Evolutionary conservation across 768 basidiomycete genomes (phyloP).

Genomic region (Phylloporus sp.): DNA sequence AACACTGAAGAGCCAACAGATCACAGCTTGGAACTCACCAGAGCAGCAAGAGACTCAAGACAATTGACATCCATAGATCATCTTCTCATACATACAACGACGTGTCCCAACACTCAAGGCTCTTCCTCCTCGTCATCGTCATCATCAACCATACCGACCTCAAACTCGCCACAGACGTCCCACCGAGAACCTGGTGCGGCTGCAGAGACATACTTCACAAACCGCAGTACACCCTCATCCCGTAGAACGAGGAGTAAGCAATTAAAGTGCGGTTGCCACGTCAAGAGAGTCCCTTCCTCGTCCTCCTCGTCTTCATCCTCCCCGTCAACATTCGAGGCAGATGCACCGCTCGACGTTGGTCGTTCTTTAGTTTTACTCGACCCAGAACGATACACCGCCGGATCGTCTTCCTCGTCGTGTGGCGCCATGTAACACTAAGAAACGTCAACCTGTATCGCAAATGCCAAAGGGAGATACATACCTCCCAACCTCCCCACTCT

Average conservation of each 20-base stretch:
- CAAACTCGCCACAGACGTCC: conserved; percentile 92
- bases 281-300: conserved; percentile 76
- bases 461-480: conserved; percentile 27
- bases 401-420: conserved; percentile 92
- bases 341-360: conserved; percentile 11
- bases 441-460: background rate
- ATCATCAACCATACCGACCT: conserved; percentile 75
- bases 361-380: conserved; percentile 35
- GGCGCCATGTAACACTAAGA: conserved; percentile 89
- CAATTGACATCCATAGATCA: background rate
- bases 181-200: conserved; percentile 87
- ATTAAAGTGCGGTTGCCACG: conserved; percentile 88
- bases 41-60: too few relatives aligned
- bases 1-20: too few relatives aligned
- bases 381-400: conserved; percentile 81
- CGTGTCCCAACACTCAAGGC: background rate
- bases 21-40: too few relatives aligned
- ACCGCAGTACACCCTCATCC: conserved; percentile 90
- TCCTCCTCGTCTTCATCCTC: conserved; percentile 33
- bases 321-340: conserved; percentile 11
- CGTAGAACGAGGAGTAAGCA: conserved; percentile 82
- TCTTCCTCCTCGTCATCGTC: conserved; percentile 47
- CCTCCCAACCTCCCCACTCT: conserved; percentile 95
- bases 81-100: background rate
- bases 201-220: conserved; percentile 93